These are phyloP conservation scores for Gloeophyllum trabeum DNA, from an alignment of 768 basidiomycete species.

Conservation along the genomic window DNA sequence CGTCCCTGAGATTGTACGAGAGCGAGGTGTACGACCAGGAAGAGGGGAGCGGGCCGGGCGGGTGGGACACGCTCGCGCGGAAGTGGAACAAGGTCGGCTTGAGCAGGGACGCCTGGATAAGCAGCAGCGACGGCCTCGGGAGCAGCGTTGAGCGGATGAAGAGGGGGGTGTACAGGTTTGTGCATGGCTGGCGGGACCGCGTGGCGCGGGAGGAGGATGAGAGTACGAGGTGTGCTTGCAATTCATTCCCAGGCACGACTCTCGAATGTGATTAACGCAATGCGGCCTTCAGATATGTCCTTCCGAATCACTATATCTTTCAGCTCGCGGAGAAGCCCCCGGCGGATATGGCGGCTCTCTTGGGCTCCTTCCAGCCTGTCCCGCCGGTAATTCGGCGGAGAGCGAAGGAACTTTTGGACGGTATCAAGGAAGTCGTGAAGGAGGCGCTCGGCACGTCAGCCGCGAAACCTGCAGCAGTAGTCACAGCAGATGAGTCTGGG, in stretches of 20 bases:
- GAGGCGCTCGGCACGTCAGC: conserved; percentile 4
- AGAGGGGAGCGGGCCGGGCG: conserved; percentile 51
- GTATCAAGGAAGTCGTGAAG: conserved; percentile 42
- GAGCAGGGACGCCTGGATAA: conserved; percentile 21
- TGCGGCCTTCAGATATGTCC: conserved; percentile 41
- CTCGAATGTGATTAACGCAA: conserved; percentile 1
- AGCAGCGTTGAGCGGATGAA: conserved; percentile 29
- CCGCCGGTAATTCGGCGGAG: conserved; percentile 54
- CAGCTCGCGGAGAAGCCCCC: conserved; percentile 63
- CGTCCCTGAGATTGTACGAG: conserved; percentile 60
- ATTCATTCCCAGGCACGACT: neutral
- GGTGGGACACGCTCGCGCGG: conserved; percentile 68
- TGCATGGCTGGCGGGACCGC: conserved; percentile 79
- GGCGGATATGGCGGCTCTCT: conserved; percentile 47
- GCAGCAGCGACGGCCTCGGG: no score
- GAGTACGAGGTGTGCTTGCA: conserved; percentile 53
- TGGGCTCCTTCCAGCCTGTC: conserved; percentile 46
- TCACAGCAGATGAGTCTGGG: neutral
- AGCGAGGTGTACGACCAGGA: conserved; percentile 60
- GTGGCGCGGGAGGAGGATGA: conserved; percentile 81
- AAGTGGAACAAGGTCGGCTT: conserved; percentile 73
- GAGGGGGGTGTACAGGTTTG: conserved; percentile 51
- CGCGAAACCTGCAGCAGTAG: conserved; percentile 10
- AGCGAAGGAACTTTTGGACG: conserved; percentile 51
- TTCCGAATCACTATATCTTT: conserved; percentile 69